Base-by-base conservation (phyloP, 768 basidiomycete species). In the Paxillus rubicundulus region DNA sequence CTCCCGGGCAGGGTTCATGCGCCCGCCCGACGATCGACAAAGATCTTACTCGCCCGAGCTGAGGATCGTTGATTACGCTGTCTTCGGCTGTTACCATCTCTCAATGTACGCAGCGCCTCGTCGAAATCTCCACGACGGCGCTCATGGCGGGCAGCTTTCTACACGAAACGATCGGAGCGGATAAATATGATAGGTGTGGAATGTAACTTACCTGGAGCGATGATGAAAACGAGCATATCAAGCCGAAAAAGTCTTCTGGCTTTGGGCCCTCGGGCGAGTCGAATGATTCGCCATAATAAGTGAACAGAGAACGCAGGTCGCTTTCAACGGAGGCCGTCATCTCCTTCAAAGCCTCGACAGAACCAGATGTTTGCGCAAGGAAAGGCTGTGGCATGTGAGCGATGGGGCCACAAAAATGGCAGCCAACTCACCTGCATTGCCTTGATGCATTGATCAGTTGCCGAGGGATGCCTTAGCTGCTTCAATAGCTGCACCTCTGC, bases 241-340 rank as follows among this genome's bases (percentile, higher is more conserved):
- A 70, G 0, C 78, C 80, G 60, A 97, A 95, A 63, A 97, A 84
- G 55, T 89, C 87, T 65, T 95, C 94, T 0, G 88, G 81, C 61
- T 86, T 91, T 3, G 79, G 77, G 1, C 82, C 74, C 14, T 90
- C 83, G 0, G 81, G 74, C 0, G 80, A 73, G 46, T 84, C 80
- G 2, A 83, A 79, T 48, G 77, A 76, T 65, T 96, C 92, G 5
- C 92, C 92, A 62, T 86, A 96, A 72, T 88, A 97, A 1, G 61
- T 52, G 7, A 90, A 71, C 21, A 93, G 56, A 3, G 77, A 76
- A 18, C 71, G 72, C 4, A 95, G 69, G 50, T 92, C 89, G 4
- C 61, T 66, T 18, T 85, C 80, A 17, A 96, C 68, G 2, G 77
- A 67, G 2, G 52, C 54, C 3, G 79, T 77, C 78, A 90, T 80